Percentiles rank a stretch among this genome's conserved stretches.
phyloP scores from a whole-genome alignment of 1,284 basidiomycete genomes.

The Fomitopsis palustris region DNA sequence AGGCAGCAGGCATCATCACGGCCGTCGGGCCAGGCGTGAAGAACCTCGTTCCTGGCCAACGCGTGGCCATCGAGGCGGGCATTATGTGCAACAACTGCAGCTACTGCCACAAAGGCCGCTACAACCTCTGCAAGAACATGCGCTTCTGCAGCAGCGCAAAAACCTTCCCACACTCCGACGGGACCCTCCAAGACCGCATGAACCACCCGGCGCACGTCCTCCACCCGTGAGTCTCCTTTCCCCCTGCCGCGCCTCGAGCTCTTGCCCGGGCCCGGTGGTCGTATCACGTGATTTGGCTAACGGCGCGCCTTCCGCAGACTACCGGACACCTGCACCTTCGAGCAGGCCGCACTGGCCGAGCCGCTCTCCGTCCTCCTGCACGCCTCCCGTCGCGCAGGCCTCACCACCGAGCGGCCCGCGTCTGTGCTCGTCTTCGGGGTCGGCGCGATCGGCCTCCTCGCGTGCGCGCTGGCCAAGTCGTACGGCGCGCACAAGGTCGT shows the following conservation, averaged over 20 bases:
- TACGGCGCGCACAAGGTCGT: conserved; percentile 69
- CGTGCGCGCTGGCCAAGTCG: conserved; percentile 75
- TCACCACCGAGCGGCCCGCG: conserved; percentile 37
- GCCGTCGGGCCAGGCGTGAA: conserved; percentile 67
- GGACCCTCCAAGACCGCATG: conserved; percentile 85
- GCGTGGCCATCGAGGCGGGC: conserved; percentile 93
- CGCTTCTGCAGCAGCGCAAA: conserved; percentile 89
- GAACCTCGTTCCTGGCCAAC: conserved; percentile 74
- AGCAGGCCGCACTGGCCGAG: conserved; percentile 85
- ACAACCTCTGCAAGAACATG: conserved; percentile 91
- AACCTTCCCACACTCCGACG: conserved; percentile 91
- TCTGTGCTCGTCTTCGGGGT: conserved; percentile 87
- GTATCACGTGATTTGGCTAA: conserved; percentile 17
- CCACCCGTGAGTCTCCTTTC: conserved; percentile 66
- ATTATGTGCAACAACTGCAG: conserved; percentile 78
- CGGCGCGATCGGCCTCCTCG: conserved; percentile 89
- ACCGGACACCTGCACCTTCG: conserved; percentile 72
- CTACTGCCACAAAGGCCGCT: conserved; percentile 73
- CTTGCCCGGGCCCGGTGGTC: not conserved
- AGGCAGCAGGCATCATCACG: conserved; percentile 81
- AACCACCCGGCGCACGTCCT: conserved; percentile 85
- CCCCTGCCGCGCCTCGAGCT: conserved; percentile 6
- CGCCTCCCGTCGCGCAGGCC: conserved; percentile 67
- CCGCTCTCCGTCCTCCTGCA: conserved; percentile 90
- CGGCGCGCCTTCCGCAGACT: conserved; percentile 45